Evolutionary conservation across 2,329 filamentous ascomycete genomes (phyloP), one percentile per base, ranked within the genome.

Genomic region (Colletotrichum sansevieriae): DNA sequence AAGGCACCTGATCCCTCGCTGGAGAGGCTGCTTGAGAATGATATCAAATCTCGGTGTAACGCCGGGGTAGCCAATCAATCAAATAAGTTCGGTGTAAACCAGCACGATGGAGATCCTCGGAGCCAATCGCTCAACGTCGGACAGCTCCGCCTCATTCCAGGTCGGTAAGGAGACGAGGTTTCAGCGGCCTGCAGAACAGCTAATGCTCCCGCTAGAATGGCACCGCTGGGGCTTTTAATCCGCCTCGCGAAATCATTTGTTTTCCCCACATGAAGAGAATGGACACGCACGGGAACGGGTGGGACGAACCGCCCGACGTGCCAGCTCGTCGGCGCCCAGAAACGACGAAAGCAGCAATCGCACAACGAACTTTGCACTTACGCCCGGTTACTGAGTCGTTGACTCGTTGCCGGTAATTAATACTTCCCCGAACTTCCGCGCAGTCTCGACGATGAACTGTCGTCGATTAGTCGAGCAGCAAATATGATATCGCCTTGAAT

Each of bases 171-270:
- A 44, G 59, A 55, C 51, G 60, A 63, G 13, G 60, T 63, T 56
- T 63, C 60, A 63, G 49, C 39, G 39, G 60, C 60, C 41, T 63
- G 60, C 55, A 49, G 39, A 47, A 29, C 15, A 22, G 43, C 47
- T 10, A 35, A 47, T 46, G 61, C 55, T 51, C 54, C 46, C 41
- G 54, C 46, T 46, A 41, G 54, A 47, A 57, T 60, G 52, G 39
- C 41, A 62, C 59, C 29, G 18, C 58, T 55, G 37, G 46, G 52
- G 61, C 41, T 29, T 7, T 4, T 20, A 12, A 20, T 54, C 43
- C 35, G 46, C 63, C 13, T 13, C 22, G 47, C 47, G 35, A 15
- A 18, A 22, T 29, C 47, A 43, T 58, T 44, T 25, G 15, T 33
- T 46, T 41, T 22, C 37, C 22, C 46, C 59, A 52, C 59, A 35